Evolutionary conservation across 257 asterid species (phyloP).

Genomic region (Solanum etuberosum): DNA sequence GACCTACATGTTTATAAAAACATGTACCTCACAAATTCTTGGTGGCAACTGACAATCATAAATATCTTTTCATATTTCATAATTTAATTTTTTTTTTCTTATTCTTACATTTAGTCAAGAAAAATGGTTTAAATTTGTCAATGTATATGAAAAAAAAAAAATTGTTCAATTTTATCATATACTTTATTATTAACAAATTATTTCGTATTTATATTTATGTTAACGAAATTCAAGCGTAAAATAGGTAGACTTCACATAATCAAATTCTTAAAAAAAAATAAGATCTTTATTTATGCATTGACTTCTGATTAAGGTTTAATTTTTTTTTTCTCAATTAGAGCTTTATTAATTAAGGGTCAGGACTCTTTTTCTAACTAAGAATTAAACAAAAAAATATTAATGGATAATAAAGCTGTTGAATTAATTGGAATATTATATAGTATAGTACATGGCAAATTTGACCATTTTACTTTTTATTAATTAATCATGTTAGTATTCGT

Average conservation of each 20-base stretch:
- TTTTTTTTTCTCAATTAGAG: too few relatives aligned
- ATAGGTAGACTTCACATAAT: neutral
- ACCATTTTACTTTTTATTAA: neutral
- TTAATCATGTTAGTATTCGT: neutral
- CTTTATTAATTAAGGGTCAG: neutral
- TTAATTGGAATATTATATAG: neutral
- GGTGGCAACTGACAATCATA: neutral
- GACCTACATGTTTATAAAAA: neutral
- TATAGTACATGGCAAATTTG: neutral
- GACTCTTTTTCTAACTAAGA: neutral
- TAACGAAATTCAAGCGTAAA: neutral
- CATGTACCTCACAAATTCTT: neutral
- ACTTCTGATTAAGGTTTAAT: neutral
- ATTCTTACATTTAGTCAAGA: neutral
- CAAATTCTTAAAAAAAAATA: neutral
- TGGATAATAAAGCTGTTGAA: neutral
- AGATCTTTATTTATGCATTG: neutral
- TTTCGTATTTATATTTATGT: neutral
- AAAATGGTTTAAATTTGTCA: neutral
- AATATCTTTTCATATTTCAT: neutral
- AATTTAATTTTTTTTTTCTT: neutral
- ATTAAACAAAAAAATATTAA: neutral
- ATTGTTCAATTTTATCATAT: neutral
- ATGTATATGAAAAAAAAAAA: neutral
- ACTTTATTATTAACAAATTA: neutral